Evolutionary conservation across 495 filamentous ascomycete genomes (phyloP).

Genomic region (Wilcoxina mikolae): DNA sequence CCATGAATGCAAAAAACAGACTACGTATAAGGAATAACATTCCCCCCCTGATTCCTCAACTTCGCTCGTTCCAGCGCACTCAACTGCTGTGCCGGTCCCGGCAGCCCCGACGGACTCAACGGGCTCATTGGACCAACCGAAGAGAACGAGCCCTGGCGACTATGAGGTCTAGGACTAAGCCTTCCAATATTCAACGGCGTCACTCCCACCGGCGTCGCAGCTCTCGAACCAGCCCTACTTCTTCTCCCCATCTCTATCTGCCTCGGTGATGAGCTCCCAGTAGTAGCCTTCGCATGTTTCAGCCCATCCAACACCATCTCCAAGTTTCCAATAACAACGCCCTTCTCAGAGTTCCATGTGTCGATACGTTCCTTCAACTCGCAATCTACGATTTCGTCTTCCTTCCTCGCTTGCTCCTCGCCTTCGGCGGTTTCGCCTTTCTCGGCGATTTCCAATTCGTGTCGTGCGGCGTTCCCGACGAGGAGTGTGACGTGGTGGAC

Average conservation of each 20-base stretch:
- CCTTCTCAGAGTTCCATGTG: constrained; percentile 23
- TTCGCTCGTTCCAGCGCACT: constrained; percentile 3
- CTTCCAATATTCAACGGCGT: neutral
- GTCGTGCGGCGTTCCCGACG: constrained; percentile 9
- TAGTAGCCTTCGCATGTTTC: constrained; percentile 1
- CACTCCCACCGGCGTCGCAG: neutral
- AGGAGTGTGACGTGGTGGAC: constrained; percentile 24
- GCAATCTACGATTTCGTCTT: constrained; percentile 19
- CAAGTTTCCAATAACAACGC: constrained; percentile 9
- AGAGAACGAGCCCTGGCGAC: neutral
- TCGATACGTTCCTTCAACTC: constrained; percentile 27
- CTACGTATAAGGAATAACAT: neutral
- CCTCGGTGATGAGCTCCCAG: neutral
- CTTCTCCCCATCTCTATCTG: neutral
- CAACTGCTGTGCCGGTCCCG: neutral
- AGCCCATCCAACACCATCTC: constrained; percentile 9
- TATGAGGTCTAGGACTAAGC: neutral
- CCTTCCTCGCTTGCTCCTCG: constrained; percentile 18
- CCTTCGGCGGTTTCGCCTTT: constrained; percentile 14
- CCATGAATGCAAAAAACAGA: no score
- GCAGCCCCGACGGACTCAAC: neutral
- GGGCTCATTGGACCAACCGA: neutral
- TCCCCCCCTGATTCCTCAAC: constrained; percentile 2
- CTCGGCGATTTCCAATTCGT: constrained; percentile 27
- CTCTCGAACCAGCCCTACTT: neutral